Evolutionary conservation across 2,329 filamentous ascomycete species (phyloP).

Genomic region (Ascochyta clinopodiicola): DNA sequence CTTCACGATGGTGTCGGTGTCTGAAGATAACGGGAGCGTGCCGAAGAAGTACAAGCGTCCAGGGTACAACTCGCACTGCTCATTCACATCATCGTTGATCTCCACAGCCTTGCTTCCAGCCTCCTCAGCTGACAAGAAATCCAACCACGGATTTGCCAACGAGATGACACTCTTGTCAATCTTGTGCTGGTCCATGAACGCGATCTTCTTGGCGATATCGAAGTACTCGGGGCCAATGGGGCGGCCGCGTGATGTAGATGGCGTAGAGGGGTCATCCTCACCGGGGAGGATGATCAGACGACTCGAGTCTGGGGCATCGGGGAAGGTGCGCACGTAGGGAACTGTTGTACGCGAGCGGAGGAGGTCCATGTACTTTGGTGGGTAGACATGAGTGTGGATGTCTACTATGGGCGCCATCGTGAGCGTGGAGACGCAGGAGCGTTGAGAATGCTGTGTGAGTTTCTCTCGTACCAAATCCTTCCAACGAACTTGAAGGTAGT

Average conservation of each 20-base stretch:
- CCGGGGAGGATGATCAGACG: slow-evolving; percentile 71
- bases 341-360: slow-evolving; percentile 65
- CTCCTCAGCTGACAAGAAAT: slow-evolving; percentile 72
- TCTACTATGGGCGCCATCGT: slow-evolving; percentile 58
- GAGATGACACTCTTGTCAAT: slow-evolving; percentile 87
- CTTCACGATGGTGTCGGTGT: slow-evolving; percentile 63
- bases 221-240: slow-evolving; percentile 86
- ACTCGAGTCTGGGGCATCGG: slow-evolving; percentile 58
- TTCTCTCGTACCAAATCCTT: too few species aligned
- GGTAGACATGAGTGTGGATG: slow-evolving; percentile 70
- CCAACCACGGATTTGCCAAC: slow-evolving; percentile 92
- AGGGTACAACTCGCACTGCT: slow-evolving; percentile 70
- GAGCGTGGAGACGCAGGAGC: not conserved
- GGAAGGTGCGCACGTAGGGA: slow-evolving; percentile 74
- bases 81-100: slow-evolving; percentile 80
- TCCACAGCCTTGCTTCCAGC: slow-evolving; percentile 68
- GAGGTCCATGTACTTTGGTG: slow-evolving; percentile 64
- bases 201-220: slow-evolving; percentile 77
- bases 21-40: slow-evolving; percentile 76
- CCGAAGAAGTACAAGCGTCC: slow-evolving; percentile 83
- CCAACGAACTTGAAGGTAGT: too few species aligned
- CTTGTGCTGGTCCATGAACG: slow-evolving; percentile 84
- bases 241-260: slow-evolving; percentile 69
- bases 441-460: not conserved
- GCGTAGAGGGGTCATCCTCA: slow-evolving; percentile 61